Percentiles rank a stretch among this genome's conserved stretches.
phyloP scores from a whole-genome alignment of 352 stramenopile genomes.

The Phytophthora pisi region DNA sequence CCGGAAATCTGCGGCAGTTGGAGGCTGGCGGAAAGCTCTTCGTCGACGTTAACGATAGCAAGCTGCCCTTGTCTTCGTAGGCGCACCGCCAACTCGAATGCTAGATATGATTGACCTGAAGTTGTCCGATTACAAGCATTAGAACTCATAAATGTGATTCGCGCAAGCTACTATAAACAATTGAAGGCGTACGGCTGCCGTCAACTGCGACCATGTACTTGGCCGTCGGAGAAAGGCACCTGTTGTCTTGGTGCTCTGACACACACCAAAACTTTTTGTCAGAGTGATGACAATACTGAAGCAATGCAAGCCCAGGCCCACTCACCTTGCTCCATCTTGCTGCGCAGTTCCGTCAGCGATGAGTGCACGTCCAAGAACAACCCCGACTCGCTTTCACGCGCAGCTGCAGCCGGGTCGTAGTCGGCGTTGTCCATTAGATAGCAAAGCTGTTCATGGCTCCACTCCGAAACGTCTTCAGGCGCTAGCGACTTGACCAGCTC shows the following conservation, averaged over 20 bases:
- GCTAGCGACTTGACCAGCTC: constrained; percentile 27
- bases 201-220: constrained; percentile 65
- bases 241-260: constrained; percentile 48
- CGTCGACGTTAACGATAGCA: constrained; percentile 51
- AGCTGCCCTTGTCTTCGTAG: constrained; percentile 59
- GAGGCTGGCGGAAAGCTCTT: constrained; percentile 47
- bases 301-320: too few relatives aligned
- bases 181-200: constrained; percentile 55
- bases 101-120: constrained; percentile 65
- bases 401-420: constrained; percentile 58
- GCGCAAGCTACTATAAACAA: neutral
- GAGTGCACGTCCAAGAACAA: constrained; percentile 69
- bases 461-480: constrained; percentile 38
- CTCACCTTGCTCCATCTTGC: constrained; percentile 36
- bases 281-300: neutral
- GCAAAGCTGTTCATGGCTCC: constrained; percentile 52
- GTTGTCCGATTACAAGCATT: neutral
- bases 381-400: constrained; percentile 63
- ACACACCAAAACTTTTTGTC: neutral
- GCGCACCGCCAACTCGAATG: constrained; percentile 53
- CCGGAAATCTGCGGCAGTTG: constrained; percentile 64
- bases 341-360: constrained; percentile 39
- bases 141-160: neutral
- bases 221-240: constrained; percentile 47
- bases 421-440: constrained; percentile 53